Evolutionary conservation across 148 eudicot genomes (phyloP), one percentile per base, ranked within the genome.

Genomic region (Fagopyrum esculentum): DNA sequence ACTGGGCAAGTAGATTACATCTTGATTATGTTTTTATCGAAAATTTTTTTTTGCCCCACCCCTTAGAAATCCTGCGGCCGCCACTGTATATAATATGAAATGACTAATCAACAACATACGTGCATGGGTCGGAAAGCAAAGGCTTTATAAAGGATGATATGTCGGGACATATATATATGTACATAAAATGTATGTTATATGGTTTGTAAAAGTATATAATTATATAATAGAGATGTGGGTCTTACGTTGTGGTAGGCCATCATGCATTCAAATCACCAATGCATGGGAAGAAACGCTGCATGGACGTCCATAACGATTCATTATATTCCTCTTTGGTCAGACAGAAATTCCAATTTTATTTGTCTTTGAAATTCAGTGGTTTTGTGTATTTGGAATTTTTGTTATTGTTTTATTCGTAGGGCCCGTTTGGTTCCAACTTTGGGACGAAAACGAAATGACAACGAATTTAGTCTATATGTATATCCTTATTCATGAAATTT

Each of bases 51-150:
- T n/a, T n/a, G n/a, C n/a, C n/a, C n/a, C n/a, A n/a, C n/a, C n/a
- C n/a, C n/a, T n/a, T n/a, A n/a, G n/a, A n/a, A n/a, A n/a, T n/a
- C n/a, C n/a, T n/a, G n/a, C n/a, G n/a, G n/a, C n/a, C n/a, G n/a
- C n/a, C n/a, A n/a, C n/a, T 66, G 4, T 66, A 66, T 66, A 66
- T 13, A 64, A 35, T 64, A 35, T 66, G 71, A 66, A 66, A 35
- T 66, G 71, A 66, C 17, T 35, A 66, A 66, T 66, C 47, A 66
- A 66, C 71, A 66, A 40, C 71, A 66, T 66, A 66, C 13, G 19
- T 66, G 5, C 19, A 66, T 66, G 71, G 71, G 71, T 15, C 47
- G 9, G 17, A 40, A 66, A 66, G 19, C 47, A 63, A 63, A 30
- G 15, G 17, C 47, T 13, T 9, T 56, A 17, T 57, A 35, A 46